Evolutionary conservation across 2,329 filamentous ascomycete genomes (phyloP), one percentile per base, ranked within the genome.

Genomic region (Hypoxylon sp.): DNA sequence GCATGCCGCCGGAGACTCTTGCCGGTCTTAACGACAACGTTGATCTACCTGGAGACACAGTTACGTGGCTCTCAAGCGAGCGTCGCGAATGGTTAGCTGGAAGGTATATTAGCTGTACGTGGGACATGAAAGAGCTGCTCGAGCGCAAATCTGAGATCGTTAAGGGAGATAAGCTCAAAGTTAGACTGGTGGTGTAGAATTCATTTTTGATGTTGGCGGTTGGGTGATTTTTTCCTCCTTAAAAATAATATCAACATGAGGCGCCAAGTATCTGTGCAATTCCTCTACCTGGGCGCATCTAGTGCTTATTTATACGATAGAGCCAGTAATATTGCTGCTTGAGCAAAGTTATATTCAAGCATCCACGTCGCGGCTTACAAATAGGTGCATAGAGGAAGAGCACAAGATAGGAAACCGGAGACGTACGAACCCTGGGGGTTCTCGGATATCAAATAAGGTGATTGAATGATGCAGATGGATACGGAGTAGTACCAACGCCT

Each of bases 101-200:
- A 0, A 72, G 79, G 60, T 82, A 79, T 63, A 51, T 81, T 1
- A 78, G 73, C 65, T 74, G 68, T n/a, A 77, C 68, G 0, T 81
- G 80, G 80, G 79, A 81, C 65, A 79, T 82, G 79, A 63, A 72
- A 48, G 75, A 81, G 64, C 61, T 81, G 5, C 34, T 76, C 55
- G 61, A 68, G 19, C 79, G 72, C 73, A 75, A 74, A 64, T 72
- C 75, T 3, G 76, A 79, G 43, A 79, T 82, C 41, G 70, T 76
- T n/a, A 60, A 74, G 52, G 72, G 72, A 7, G 77, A 80, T 66
- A 69, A 77, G 66, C 67, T 82, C 50, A 82, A 80, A 71, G 43
- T 80, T 32, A 77, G 72, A 23, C 64, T 78, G 46, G 67, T 71
- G 1, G 67, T 73, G 21, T 75, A 46, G 34, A 23, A 6, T 13